Evolutionary conservation across 1,139 yeast genomes (phyloP).

Genomic region (Hansenula lynferdii): DNA sequence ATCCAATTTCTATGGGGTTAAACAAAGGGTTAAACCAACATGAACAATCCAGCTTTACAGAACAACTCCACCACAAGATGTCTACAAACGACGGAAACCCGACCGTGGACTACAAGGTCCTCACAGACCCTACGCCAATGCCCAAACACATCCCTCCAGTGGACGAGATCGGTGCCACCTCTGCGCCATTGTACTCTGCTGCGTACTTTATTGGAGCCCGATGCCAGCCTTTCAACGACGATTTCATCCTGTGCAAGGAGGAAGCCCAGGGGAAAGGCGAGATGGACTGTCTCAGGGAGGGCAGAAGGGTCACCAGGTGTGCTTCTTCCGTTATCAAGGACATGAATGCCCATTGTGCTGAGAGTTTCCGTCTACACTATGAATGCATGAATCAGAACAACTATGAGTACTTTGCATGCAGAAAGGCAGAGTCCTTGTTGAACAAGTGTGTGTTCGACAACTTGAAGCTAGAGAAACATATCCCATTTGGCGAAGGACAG

Average conservation of each 20-base stretch:
- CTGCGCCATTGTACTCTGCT: constrained; percentile 80
- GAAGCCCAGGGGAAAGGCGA: constrained; percentile 66
- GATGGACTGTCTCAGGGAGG: constrained; percentile 78
- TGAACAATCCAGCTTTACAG: too few relatives aligned
- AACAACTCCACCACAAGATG: too few relatives aligned
- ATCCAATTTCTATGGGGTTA: not conserved
- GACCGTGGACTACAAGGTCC: constrained; percentile 14
- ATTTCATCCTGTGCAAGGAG: constrained; percentile 78
- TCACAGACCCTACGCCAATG: constrained; percentile 46
- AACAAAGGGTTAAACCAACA: too few relatives aligned
- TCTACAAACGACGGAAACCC: constrained; percentile 17
- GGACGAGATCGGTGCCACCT: constrained; percentile 86
- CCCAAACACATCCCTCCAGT: constrained; percentile 74
- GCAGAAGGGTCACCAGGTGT: constrained; percentile 85
- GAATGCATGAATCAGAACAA: constrained; percentile 78
- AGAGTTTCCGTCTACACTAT: constrained; percentile 78
- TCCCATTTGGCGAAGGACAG: constrained; percentile 66
- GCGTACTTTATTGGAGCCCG: constrained; percentile 78
- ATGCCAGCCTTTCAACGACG: constrained; percentile 79
- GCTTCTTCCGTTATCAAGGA: constrained; percentile 76
- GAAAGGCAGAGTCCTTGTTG: constrained; percentile 69
- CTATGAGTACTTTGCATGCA: constrained; percentile 73
- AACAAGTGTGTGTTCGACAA: constrained; percentile 77
- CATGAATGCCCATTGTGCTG: constrained; percentile 72
- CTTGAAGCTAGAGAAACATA: constrained; percentile 61